These are phyloP conservation scores for Apiospora malaysiana DNA, from an alignment of 2,329 filamentous ascomycete genomes.

Conservation along the genomic window DNA sequence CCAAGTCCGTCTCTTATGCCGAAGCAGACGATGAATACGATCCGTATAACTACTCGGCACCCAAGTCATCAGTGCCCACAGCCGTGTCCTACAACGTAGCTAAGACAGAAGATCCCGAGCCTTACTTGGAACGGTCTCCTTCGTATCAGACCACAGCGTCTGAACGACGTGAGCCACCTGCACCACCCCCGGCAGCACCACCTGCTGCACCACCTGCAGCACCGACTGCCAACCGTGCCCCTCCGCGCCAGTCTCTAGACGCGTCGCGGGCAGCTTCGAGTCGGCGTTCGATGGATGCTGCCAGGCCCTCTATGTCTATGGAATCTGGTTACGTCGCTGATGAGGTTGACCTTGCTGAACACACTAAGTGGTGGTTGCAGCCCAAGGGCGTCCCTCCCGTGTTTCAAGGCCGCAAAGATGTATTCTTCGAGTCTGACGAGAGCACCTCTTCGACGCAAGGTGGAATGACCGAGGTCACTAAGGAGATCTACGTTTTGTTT, in stretches of 20 bases:
- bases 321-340: conserved; percentile 86
- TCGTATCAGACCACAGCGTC: conserved; percentile 50
- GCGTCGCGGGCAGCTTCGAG: conserved; percentile 57
- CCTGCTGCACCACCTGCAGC: conserved; percentile 43
- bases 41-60: conserved; percentile 61
- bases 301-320: conserved; percentile 70
- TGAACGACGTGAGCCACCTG: conserved; percentile 53
- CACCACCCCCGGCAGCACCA: conserved; percentile 39
- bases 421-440: conserved; percentile 84
- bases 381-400: conserved; percentile 79
- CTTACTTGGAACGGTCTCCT: conserved; percentile 55
- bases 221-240: conserved; percentile 44
- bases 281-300: conserved; percentile 74
- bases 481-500: conserved; percentile 86
- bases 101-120: conserved; percentile 52
- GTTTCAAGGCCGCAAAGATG: conserved; percentile 81
- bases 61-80: conserved; percentile 35
- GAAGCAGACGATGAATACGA: conserved; percentile 72
- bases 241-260: conserved; percentile 68
- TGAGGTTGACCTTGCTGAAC: conserved; percentile 79
- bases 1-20: conserved; percentile 66
- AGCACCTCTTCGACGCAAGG: conserved; percentile 71
- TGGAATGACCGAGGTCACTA: conserved; percentile 74
- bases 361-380: conserved; percentile 87
- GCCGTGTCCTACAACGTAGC: conserved; percentile 43